phyloP scores from a whole-genome alignment of 2,329 filamentous ascomycete species.

The Neoscytalidium dimidiatum region DNA sequence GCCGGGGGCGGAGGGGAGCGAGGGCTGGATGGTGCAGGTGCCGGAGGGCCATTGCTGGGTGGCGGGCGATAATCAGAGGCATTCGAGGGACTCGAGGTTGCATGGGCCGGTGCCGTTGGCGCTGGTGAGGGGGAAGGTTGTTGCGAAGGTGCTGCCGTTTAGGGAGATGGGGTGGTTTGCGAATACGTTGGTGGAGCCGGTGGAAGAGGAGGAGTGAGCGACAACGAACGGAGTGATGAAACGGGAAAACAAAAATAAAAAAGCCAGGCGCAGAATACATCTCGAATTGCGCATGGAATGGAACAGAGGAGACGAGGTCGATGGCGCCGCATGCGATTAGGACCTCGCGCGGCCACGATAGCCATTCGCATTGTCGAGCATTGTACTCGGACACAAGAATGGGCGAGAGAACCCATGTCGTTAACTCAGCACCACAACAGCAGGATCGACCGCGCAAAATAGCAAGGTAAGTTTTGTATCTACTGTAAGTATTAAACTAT shows the following conservation, averaged over 20 bases:
- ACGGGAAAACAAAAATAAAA: too few species aligned
- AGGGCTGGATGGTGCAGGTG: slow-evolving; percentile 65
- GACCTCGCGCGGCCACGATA: too few species aligned
- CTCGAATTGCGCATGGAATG: neutral
- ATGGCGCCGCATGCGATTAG: too few species aligned
- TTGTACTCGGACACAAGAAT: too few species aligned
- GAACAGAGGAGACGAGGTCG: too few species aligned
- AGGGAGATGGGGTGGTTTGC: slow-evolving; percentile 2
- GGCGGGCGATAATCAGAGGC: slow-evolving; percentile 81
- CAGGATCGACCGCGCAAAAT: too few species aligned
- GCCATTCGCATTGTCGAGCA: too few species aligned
- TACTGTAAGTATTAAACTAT: too few species aligned
- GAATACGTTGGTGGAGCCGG: slow-evolving; percentile 16
- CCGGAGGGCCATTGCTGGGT: slow-evolving; percentile 92
- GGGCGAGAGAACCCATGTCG: too few species aligned
- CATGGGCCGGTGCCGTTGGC: slow-evolving; percentile 87
- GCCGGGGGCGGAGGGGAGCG: slow-evolving; percentile 45
- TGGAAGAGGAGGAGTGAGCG: neutral
- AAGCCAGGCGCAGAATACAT: too few species aligned
- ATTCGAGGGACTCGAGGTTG: slow-evolving; percentile 81
- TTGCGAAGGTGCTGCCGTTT: slow-evolving; percentile 36
- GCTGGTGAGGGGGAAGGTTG: slow-evolving; percentile 79
- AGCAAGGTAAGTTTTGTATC: too few species aligned
- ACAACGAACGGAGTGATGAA: neutral
- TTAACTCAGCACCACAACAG: too few species aligned